Evolutionary conservation across 148 eudicot genomes (phyloP).

Genomic region (Vaccinium myrtillus): DNA sequence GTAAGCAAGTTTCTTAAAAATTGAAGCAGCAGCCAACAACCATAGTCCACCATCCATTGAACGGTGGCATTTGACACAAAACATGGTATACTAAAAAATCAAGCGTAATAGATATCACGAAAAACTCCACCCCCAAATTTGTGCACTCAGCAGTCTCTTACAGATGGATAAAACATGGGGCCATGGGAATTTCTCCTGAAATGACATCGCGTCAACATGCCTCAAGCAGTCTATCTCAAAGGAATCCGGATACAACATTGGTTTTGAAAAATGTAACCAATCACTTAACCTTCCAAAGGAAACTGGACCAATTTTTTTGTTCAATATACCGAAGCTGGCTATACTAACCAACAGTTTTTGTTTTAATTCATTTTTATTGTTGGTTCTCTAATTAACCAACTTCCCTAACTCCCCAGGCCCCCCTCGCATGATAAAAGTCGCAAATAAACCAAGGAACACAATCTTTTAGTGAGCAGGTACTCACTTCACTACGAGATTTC

Average conservation of each 20-base stretch:
- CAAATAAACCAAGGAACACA: neutral
- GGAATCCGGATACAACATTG: neutral
- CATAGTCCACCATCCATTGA: constrained; percentile 2
- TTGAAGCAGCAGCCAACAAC: neutral
- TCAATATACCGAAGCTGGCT: neutral
- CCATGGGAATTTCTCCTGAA: neutral
- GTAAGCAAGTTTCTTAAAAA: neutral
- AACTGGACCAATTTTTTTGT: neutral
- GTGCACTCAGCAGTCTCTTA: neutral
- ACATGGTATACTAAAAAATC: neutral
- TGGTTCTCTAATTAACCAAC: neutral
- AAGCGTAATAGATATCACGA: neutral
- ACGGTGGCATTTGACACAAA: neutral
- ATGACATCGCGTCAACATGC: neutral
- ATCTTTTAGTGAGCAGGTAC: constrained; percentile 14
- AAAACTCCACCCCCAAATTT: constrained; percentile 2
- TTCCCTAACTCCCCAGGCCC: neutral
- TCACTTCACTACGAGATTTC: constrained; percentile 13
- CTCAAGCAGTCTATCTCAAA: neutral
- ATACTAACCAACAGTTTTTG: neutral
- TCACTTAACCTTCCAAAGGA: constrained; percentile 9
- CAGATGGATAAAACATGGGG: neutral
- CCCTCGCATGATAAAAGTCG: neutral
- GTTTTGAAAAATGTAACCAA: neutral
- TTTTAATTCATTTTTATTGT: neutral